Conservation (phyloP, 2,329 filamentous ascomycete genomes). For the Ophiostoma sp. region DNA sequence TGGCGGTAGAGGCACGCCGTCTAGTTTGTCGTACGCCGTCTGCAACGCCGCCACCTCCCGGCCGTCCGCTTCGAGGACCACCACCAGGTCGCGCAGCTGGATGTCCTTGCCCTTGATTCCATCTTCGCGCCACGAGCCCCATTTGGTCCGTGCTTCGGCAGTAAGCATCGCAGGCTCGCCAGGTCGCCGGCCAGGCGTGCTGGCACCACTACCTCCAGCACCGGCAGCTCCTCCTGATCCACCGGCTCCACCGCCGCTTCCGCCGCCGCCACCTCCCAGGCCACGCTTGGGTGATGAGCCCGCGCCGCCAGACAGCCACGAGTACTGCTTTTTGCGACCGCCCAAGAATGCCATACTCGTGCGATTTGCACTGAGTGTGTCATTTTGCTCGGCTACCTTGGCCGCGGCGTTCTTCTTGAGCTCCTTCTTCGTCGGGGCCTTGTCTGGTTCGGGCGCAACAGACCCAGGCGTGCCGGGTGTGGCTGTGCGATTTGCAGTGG, state of each 20-base stretch:
- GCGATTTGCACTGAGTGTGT: slow-evolving; percentile 78
- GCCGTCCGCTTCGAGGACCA: slow-evolving; percentile 77
- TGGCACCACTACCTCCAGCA: not conserved
- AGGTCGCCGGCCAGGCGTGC: slow-evolving; percentile 31
- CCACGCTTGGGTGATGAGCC: slow-evolving; percentile 49
- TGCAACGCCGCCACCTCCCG: slow-evolving; percentile 62
- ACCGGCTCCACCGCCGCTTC: slow-evolving; percentile 35
- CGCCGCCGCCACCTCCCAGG: slow-evolving; percentile 38
- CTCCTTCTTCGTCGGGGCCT: slow-evolving; percentile 84
- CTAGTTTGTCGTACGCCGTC: slow-evolving; percentile 55
- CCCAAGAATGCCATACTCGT: slow-evolving; percentile 71
- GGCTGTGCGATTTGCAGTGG: slow-evolving; percentile 51
- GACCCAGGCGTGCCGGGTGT: slow-evolving; percentile 63
- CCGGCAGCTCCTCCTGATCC: not conserved
- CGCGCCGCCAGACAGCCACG: slow-evolving; percentile 67
- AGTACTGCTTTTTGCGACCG: slow-evolving; percentile 68
- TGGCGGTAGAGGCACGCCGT: slow-evolving; percentile 36
- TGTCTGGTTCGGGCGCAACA: slow-evolving; percentile 63
- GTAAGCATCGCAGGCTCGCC: slow-evolving; percentile 49
- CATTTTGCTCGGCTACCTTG: slow-evolving; percentile 73
- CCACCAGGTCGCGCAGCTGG: slow-evolving; percentile 79
- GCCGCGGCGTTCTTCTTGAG: slow-evolving; percentile 73
- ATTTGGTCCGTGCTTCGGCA: slow-evolving; percentile 59
- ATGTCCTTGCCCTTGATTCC: slow-evolving; percentile 74
- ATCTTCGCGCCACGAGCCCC: slow-evolving; percentile 78